Evolutionary conservation across 192 early-diverging fungal species (phyloP).

Genomic region (Linnemannia elongata): DNA sequence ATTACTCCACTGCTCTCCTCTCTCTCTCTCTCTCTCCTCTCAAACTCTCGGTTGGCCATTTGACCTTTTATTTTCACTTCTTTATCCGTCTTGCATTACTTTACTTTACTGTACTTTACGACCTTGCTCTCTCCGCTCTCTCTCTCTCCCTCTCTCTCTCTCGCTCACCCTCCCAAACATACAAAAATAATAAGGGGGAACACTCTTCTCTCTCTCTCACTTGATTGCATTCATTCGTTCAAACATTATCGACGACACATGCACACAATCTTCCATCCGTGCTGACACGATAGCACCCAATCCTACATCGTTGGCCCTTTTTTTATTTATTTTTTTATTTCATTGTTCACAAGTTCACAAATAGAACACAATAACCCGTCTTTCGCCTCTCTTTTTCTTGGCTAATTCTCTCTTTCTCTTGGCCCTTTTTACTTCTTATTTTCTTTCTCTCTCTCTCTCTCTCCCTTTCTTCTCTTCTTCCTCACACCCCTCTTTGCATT

Average conservation of each 20-base stretch:
- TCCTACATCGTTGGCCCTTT: too few relatives aligned
- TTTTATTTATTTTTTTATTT: too few relatives aligned
- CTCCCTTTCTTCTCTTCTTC: neutral
- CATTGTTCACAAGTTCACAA: too few relatives aligned
- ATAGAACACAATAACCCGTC: too few relatives aligned
- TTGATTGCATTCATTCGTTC: neutral
- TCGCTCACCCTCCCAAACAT: neutral
- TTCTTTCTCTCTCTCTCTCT: neutral
- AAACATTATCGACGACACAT: neutral
- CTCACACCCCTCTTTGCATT: neutral
- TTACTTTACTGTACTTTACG: too few relatives aligned
- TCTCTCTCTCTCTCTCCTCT: neutral
- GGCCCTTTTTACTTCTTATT: neutral
- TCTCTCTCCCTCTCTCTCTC: too few relatives aligned
- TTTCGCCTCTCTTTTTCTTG: neutral
- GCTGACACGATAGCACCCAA: too few relatives aligned
- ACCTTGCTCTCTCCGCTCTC: neutral
- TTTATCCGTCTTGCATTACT: too few relatives aligned
- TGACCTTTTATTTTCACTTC: neutral
- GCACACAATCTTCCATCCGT: neutral
- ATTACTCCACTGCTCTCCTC: slow-evolving; percentile 2
- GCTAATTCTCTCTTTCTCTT: slow-evolving; percentile 3
- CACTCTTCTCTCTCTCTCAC: neutral
- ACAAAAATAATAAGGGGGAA: neutral
- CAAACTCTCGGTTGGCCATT: neutral